Base-by-base conservation (phyloP, 805 yeast species). In the Lachancea quebecensis region DNA sequence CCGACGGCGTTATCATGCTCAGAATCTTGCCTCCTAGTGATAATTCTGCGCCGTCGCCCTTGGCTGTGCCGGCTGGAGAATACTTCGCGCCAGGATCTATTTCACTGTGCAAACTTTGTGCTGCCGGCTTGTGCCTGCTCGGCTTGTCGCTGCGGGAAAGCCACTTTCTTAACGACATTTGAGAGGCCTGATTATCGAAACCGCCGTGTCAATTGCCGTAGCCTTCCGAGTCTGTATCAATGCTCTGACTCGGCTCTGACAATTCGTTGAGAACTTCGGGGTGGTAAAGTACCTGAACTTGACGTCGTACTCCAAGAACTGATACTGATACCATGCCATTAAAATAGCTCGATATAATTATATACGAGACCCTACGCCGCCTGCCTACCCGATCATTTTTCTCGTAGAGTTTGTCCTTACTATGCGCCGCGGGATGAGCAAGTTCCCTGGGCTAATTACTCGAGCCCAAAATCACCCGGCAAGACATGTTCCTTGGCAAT, bases 101-200 rank as follows among this genome's bases (percentile, higher is more conserved):
- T 6, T 39, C 42, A 10, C 16, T 6, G 5, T 15, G 18, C 18
- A 11, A n/a, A 10, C 16, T 7, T 11, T 34, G 17, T 10, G 15
- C 8, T 21, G 18, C 36, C 17, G 38, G 14, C 21, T 38, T 38
- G 30, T 32, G 21, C 35, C 34, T 44, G 25, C 31, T 34, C 10
- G 42, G 28, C 30, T 38, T 44, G 28, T 44, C 46, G n/a, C 30
- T 29, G 28, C 42, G 36, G 12, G 41, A 29, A 35, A 44, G 46
- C 46, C 46, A 44, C 33, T 38, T 44, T 38, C 39, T 44, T 32
- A 44, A 27, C 17, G 46, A 32, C 46, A 38, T 38, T 31, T 3
- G 21, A 6, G 17, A 10, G 27, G 11, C 32, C 27, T 32, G 17
- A 32, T 6, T 29, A 28, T 17, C 33, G 17, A 27, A 27, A 14